Evolutionary conservation across 495 filamentous ascomycete species (phyloP).

Genomic region (Aspergillus affinis): DNA sequence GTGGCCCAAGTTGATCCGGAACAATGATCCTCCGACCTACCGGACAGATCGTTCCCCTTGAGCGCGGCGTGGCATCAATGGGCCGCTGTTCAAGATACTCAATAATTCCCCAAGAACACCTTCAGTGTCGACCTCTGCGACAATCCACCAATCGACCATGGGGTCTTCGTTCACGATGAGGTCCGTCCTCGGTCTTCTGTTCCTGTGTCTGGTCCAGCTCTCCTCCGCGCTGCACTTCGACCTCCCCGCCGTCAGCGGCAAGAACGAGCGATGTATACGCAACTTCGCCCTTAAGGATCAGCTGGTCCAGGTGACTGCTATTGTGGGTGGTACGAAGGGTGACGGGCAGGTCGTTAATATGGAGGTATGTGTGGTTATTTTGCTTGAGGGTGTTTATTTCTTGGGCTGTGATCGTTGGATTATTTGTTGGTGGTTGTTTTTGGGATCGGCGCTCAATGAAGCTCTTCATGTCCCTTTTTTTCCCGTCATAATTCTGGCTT

Average conservation of each 20-base stretch:
- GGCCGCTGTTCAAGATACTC: conserved; percentile 14
- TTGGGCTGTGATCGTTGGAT: not conserved
- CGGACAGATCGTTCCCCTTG: conserved; percentile 14
- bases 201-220: conserved; percentile 54
- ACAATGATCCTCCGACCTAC: conserved; percentile 9
- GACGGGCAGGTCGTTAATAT: conserved; percentile 95
- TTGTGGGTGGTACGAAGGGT: conserved; percentile 76
- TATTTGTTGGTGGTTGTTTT: not conserved
- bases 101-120: conserved; percentile 25
- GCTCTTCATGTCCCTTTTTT: no score
- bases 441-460: not conserved
- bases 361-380: conserved; percentile 64
- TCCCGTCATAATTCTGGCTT: no score
- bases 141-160: conserved; percentile 29
- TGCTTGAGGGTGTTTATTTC: not conserved
- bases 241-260: conserved; percentile 66
- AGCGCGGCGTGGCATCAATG: conserved; percentile 31
- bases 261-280: conserved; percentile 84
- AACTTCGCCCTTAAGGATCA: conserved; percentile 95
- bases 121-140: conserved; percentile 24
- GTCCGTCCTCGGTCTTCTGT: conserved; percentile 33
- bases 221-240: conserved; percentile 90
- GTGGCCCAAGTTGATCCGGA: conserved; percentile 5
- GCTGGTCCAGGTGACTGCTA: conserved; percentile 97
- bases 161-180: conserved; percentile 35